Percentiles rank a stretch among this genome's conserved stretches.
phyloP scores from a whole-genome alignment of 2,329 filamentous ascomycete genomes.

The Aureobasidium mangrovei region DNA sequence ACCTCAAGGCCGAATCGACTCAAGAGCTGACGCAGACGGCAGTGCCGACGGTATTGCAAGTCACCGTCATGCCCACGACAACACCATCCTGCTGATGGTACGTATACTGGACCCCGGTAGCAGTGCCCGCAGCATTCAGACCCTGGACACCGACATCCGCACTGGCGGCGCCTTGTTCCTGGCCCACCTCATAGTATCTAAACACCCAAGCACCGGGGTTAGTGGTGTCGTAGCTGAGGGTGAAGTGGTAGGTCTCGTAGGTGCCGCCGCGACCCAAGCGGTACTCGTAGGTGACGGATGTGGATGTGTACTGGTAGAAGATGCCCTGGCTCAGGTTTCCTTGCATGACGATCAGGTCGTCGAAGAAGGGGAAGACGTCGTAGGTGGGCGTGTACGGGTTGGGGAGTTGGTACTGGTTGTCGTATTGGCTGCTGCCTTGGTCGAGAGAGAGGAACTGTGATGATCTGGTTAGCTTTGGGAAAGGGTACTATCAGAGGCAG shows the following conservation, averaged over 20 bases:
- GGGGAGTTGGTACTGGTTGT: constrained; percentile 20
- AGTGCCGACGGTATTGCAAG: constrained; percentile 19
- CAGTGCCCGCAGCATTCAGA: constrained; percentile 16
- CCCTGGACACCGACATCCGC: constrained; percentile 16
- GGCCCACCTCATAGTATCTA: constrained; percentile 23
- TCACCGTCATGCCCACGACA: constrained; percentile 20
- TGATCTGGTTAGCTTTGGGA: not conserved
- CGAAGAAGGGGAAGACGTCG: constrained; percentile 25
- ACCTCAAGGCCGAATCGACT: too few species aligned
- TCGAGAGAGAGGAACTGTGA: constrained; percentile 21
- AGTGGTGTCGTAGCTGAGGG: constrained; percentile 22
- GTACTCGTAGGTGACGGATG: constrained; percentile 25
- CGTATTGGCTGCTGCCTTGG: constrained; percentile 22
- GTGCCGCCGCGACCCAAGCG: constrained; percentile 21
- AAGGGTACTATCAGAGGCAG: not conserved
- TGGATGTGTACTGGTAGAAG: constrained; percentile 25
- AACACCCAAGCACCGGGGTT: constrained; percentile 24
- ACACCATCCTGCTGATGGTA: constrained; percentile 16
- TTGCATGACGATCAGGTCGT: constrained; percentile 25
- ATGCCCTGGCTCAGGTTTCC: constrained; percentile 22
- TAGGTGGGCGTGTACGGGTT: constrained; percentile 21
- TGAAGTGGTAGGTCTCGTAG: constrained; percentile 25
- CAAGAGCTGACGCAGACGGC: not conserved
- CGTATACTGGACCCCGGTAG: constrained; percentile 20
- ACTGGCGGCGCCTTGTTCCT: constrained; percentile 12